A percentile compares a stretch with the other conserved stretches of the same genome.
phyloP scores from a whole-genome alignment of 2,329 filamentous ascomycete species.

The Cercospora berteroae region DNA sequence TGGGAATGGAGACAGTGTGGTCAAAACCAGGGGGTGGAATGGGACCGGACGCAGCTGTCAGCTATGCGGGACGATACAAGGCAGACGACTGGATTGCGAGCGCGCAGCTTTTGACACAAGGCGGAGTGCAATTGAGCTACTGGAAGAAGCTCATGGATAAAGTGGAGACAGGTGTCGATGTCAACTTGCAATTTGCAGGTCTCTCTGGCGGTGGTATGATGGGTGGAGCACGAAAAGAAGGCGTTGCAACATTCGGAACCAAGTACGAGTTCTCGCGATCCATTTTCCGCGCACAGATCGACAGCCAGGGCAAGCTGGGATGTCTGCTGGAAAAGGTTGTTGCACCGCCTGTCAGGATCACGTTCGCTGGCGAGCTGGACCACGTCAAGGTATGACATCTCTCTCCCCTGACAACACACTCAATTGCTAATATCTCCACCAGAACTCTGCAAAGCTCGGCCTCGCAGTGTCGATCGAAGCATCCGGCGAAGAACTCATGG shows the following conservation, averaged over 20 bases:
- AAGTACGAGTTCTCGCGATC: conserved; percentile 98
- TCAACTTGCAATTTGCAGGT: conserved; percentile 77
- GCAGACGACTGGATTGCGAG: conserved; percentile 88
- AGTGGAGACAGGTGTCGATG: conserved; percentile 92
- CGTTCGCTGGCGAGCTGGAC: conserved; percentile 94
- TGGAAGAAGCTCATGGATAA: conserved; percentile 91
- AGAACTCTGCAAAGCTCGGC: conserved; percentile 95
- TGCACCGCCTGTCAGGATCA: conserved; percentile 85
- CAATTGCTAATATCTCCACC: conserved; percentile 1
- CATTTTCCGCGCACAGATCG: conserved; percentile 92
- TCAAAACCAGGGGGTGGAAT: conserved; percentile 80
- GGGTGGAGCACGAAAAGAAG: conserved; percentile 74
- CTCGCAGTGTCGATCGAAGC: conserved; percentile 90
- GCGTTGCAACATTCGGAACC: conserved; percentile 83
- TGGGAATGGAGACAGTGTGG: conserved; percentile 92
- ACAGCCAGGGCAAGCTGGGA: conserved; percentile 90
- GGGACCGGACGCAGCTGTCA: conserved; percentile 85
- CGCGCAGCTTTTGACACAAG: conserved; percentile 83
- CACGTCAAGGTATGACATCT: conserved; percentile 76
- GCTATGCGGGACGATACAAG: conserved; percentile 91
- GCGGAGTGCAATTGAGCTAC: conserved; percentile 85
- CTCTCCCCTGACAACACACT: not conserved
- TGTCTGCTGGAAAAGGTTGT: conserved; percentile 94
- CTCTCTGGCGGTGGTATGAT: conserved; percentile 65
- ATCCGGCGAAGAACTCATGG: conserved; percentile 79